A percentile compares a stretch with the other conserved stretches of the same genome.
These are phyloP conservation scores for Hygrocybe coccinea DNA, from an alignment of 768 basidiomycete genomes.

Conservation along the genomic window DNA sequence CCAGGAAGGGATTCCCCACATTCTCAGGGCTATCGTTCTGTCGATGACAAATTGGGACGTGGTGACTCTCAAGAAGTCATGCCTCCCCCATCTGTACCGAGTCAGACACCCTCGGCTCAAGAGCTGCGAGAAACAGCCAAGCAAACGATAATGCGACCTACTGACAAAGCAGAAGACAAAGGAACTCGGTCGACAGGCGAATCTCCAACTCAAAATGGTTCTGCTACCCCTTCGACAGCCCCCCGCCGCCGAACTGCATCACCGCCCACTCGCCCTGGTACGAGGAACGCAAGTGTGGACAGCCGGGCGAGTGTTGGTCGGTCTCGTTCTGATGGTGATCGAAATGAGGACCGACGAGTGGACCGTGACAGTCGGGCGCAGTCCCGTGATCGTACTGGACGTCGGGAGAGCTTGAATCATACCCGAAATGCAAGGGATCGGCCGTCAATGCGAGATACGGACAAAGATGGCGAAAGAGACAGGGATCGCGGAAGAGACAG, in stretches of 20 bases:
- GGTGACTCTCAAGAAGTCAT: slow-evolving; percentile 46
- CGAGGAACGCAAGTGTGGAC: slow-evolving; percentile 65
- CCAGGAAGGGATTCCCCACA: slow-evolving; percentile 31
- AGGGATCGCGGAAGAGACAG: slow-evolving; percentile 35
- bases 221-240: slow-evolving; percentile 53
- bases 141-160: slow-evolving; percentile 43
- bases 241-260: slow-evolving; percentile 63
- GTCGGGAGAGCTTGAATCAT: slow-evolving; percentile 51
- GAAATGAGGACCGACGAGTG: slow-evolving; percentile 47
- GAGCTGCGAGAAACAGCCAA: slow-evolving; percentile 78
- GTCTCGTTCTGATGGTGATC: slow-evolving; percentile 43
- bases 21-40: slow-evolving; percentile 33
- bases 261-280: slow-evolving; percentile 60
- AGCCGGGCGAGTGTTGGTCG: slow-evolving; percentile 70
- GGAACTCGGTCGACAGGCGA: slow-evolving; percentile 27
- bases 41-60: slow-evolving; percentile 39
- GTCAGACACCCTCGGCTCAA: slow-evolving; percentile 73
- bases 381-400: slow-evolving; percentile 38
- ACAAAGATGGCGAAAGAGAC: slow-evolving; percentile 25
- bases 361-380: slow-evolving; percentile 53
- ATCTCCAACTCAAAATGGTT: slow-evolving; percentile 46
- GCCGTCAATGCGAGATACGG: slow-evolving; percentile 32
- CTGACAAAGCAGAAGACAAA: slow-evolving; percentile 42
- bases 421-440: slow-evolving; percentile 44
- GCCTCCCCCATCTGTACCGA: slow-evolving; percentile 75